phyloP scores from a whole-genome alignment of 208 protist genomes.

The Porcisia hertigi region DNA sequence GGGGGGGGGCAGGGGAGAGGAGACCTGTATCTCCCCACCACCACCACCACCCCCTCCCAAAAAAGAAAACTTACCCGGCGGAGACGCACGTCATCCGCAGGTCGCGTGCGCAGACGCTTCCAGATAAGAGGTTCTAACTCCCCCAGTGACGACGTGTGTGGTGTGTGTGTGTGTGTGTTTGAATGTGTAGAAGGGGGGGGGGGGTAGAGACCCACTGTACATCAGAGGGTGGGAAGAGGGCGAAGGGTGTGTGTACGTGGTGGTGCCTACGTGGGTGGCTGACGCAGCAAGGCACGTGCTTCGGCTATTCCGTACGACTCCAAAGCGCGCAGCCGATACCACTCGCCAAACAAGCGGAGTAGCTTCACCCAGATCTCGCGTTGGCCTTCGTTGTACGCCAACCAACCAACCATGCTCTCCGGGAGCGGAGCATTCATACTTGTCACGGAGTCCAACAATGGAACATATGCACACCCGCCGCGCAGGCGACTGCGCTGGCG shows the following conservation, averaged over 20 bases:
- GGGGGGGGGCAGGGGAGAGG: neutral
- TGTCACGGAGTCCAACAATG: conserved; percentile 10
- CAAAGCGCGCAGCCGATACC: conserved; percentile 71
- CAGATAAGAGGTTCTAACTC: too few species aligned
- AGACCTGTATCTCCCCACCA: neutral
- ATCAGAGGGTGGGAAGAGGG: neutral
- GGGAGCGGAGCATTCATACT: conserved; percentile 1
- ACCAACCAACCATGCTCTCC: conserved; percentile 40
- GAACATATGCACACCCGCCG: conserved; percentile 46
- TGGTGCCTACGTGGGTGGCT: conserved; percentile 3
- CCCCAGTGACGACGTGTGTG: neutral
- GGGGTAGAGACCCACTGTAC: neutral
- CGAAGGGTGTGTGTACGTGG: neutral
- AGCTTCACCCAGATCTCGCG: conserved; percentile 46
- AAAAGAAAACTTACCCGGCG: neutral
- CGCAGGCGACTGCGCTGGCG: conserved; percentile 18
- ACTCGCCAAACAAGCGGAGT: conserved; percentile 71
- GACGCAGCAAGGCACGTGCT: conserved; percentile 2
- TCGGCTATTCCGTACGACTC: conserved; percentile 34
- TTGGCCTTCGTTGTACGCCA: conserved; percentile 42
- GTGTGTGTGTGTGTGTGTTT: neutral
- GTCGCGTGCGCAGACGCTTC: too few species aligned
- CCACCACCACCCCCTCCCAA: too few species aligned
- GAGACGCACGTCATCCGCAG: too few species aligned
- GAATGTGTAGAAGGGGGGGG: neutral